A percentile compares a stretch with the other conserved stretches of the same genome.
These are phyloP conservation scores for Cinnamomum micranthum DNA, from an alignment of 164 flowering plant species.

Conservation along the genomic window DNA sequence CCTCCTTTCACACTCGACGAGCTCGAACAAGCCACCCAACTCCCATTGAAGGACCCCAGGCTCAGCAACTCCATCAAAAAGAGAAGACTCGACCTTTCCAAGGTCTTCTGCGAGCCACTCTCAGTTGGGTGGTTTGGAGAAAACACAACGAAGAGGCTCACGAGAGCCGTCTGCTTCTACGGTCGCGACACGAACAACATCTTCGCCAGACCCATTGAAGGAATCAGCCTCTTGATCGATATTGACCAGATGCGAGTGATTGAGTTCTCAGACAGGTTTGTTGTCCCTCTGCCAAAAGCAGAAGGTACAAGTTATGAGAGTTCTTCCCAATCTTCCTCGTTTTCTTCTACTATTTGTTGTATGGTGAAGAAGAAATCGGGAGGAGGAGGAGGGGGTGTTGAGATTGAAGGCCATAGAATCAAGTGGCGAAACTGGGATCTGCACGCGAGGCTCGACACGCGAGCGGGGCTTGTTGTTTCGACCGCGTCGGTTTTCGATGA, in stretches of 20 bases:
- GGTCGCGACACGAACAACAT: conserved; percentile 39
- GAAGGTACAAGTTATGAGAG: conserved; percentile 46
- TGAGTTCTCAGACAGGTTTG: conserved; percentile 28
- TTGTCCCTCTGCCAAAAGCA: conserved; percentile 40
- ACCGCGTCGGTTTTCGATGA: conserved; percentile 44
- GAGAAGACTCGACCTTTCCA: conserved; percentile 43
- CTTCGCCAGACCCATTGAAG: conserved; percentile 50
- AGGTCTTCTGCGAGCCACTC: conserved; percentile 32
- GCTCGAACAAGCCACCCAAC: conserved; percentile 20
- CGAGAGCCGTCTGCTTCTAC: conserved; percentile 34
- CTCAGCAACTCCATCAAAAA: conserved; percentile 31
- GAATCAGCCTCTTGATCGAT: conserved; percentile 42
- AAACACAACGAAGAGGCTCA: conserved; percentile 16
- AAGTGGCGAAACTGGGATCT: conserved; percentile 70
- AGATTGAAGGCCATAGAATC: conserved; percentile 37
- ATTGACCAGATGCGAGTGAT: conserved; percentile 44
- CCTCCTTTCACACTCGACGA: conserved; percentile 43
- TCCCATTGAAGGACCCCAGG: conserved; percentile 30
- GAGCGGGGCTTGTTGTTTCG: conserved; percentile 58
- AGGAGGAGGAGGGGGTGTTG: conserved; percentile 31
- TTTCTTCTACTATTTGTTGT: too few species aligned
- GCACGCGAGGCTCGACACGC: conserved; percentile 42
- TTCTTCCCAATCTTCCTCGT: conserved; percentile 30
- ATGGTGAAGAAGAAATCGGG: conserved; percentile 13
- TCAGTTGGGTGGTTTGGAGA: conserved; percentile 59